Percentiles rank a stretch among this genome's conserved stretches.
Evolutionary conservation across 768 basidiomycete species (phyloP).

Genomic region (Lepiota subincarnata): DNA sequence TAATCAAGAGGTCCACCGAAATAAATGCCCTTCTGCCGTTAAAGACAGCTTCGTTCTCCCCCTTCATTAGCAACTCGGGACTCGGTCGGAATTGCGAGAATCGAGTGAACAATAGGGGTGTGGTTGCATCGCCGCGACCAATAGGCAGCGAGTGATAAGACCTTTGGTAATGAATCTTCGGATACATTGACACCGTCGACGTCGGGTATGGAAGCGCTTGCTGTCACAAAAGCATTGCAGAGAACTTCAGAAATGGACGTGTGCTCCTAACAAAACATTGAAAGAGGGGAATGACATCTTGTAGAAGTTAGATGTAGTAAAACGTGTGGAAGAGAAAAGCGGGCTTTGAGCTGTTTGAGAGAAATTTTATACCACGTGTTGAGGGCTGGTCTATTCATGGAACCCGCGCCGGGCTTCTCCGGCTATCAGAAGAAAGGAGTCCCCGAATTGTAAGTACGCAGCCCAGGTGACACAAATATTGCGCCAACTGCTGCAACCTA

Average conservation of each 20-base stretch:
- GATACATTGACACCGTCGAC: too few species aligned
- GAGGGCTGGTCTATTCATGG: not conserved
- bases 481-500: too few species aligned
- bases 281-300: not conserved
- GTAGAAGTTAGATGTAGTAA: not conserved
- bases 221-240: too few species aligned
- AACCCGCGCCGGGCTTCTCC: not conserved
- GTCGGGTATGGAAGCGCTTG: too few species aligned
- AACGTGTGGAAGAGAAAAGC: not conserved
- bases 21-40: slow-evolving; percentile 38
- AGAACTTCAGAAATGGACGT: too few species aligned
- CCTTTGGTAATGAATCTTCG: not conserved
- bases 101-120: slow-evolving; percentile 43
- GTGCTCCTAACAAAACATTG: not conserved
- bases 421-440: too few species aligned
- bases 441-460: too few species aligned
- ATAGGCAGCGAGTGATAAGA: not conserved
- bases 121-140: too few species aligned
- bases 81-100: slow-evolving; percentile 38
- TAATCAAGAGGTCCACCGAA: slow-evolving; percentile 44
- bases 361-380: not conserved
- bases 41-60: slow-evolving; percentile 34
- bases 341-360: not conserved
- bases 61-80: slow-evolving; percentile 49
- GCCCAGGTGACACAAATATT: too few species aligned